phyloP scores from a whole-genome alignment of 2,329 filamentous ascomycete genomes.

The Aspergillus viridinutans region DNA sequence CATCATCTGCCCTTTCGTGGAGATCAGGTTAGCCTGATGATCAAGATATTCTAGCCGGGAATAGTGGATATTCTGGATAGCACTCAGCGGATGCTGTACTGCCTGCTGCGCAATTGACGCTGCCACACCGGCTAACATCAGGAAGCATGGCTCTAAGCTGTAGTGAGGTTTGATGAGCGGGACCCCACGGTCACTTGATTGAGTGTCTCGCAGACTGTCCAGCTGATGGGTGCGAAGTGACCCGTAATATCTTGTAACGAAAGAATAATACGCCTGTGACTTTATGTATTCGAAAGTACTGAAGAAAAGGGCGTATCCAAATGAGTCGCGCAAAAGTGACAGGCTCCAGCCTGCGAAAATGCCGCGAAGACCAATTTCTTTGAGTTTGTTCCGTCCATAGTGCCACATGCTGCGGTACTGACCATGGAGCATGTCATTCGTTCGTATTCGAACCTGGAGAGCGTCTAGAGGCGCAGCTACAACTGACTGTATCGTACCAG shows the following conservation, averaged over 20 bases:
- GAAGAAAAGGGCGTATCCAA: constrained; percentile 61
- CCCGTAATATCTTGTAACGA: constrained; percentile 57
- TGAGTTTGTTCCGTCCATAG: constrained; percentile 55
- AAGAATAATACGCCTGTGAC: constrained; percentile 58
- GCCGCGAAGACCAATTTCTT: constrained; percentile 56
- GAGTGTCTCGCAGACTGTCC: constrained; percentile 24
- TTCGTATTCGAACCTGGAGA: constrained; percentile 58
- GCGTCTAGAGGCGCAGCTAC: constrained; percentile 62
- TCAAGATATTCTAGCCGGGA: constrained; percentile 58
- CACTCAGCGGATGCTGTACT: constrained; percentile 56
- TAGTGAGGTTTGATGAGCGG: constrained; percentile 58
- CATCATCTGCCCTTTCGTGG: constrained; percentile 43
- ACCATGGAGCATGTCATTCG: constrained; percentile 55
- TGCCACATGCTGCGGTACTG: constrained; percentile 62
- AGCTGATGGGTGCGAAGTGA: constrained; percentile 27
- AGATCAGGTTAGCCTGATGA: constrained; percentile 44
- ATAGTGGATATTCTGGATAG: constrained; percentile 59
- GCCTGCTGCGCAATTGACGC: constrained; percentile 57
- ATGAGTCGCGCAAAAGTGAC: constrained; percentile 56
- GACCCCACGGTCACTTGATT: constrained; percentile 30
- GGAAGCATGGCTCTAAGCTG: constrained; percentile 57
- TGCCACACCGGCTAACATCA: constrained; percentile 56
- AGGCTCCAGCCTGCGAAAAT: constrained; percentile 61
- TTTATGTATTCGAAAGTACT: constrained; percentile 61
- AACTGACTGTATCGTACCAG: constrained; percentile 57